Base-by-base conservation (phyloP, 1,284 basidiomycete species). In the Cystobasidium pallidum region DNA sequence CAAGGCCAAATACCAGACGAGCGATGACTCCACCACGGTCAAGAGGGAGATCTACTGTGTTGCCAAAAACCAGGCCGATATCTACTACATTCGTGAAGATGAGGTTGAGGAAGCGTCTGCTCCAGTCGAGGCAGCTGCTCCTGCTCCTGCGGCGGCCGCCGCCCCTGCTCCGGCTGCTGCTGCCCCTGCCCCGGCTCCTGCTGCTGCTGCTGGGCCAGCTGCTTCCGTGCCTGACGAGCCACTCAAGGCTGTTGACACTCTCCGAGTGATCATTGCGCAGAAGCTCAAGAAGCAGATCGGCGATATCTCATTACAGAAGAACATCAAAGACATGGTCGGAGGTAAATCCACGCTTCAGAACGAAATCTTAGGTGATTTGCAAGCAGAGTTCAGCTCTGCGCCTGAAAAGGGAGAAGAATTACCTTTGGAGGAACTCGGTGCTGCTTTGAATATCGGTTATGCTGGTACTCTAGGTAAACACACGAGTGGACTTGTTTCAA, bases 391-490 rank as follows among this genome's bases (percentile, higher is more conserved):
- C 73, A 77, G 79, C 3, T 91, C 91, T 19, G 91, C 93, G 0
- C 95, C 96, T 0, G 96, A 99, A 84, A 98, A 98, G 84, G 94
- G 92, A 24, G 95, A 99, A 81, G 95, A 99, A 80, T 86, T 99
- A 58, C 91, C 95, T 70, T 86, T 98, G 65, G 92, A 96, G 78
- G 95, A 99, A 81, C 89, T 99, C 28, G 96, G 94, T 45, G 86
- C 92, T 47, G 88, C 92, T 8, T 84, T 99, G 47, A 85, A 86
- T 32, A 85, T 88, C 65, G 93, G 93, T 30, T 93, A 93, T 84
- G 83, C 86, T 62, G 94, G 94, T 26, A 81, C 85, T n/a, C 87
- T 96, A 36, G 95, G 95, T 79, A 99, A 99, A 83, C 93, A 98
- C 83, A 92, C 91, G n/a, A 89, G 88, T 72, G 89, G 92, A 36